A percentile compares a stretch with the other conserved stretches of the same genome.
Evolutionary conservation across 805 yeast genomes (phyloP).

Genomic region (Yarrowia sp.): DNA sequence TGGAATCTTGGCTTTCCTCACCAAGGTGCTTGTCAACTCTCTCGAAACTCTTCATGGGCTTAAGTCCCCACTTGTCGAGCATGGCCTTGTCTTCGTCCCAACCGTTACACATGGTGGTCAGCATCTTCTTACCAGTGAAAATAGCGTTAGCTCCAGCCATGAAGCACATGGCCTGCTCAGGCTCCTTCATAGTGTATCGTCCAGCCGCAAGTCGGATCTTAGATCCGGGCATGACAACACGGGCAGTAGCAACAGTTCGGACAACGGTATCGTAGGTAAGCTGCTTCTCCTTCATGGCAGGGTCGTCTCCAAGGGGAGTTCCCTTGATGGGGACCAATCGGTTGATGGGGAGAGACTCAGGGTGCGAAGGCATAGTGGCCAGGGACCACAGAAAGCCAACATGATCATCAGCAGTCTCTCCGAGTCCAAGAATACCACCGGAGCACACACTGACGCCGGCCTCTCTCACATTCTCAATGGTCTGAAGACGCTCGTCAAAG

Average conservation of each 20-base stretch:
- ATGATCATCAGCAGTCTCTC: constrained; percentile 76
- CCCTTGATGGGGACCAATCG: constrained; percentile 80
- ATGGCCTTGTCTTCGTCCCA: constrained; percentile 81
- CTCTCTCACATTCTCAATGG: constrained; percentile 67
- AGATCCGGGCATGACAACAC: constrained; percentile 73
- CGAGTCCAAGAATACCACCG: constrained; percentile 81
- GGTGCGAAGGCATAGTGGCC: constrained; percentile 72
- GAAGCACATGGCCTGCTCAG: constrained; percentile 76
- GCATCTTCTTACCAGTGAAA: constrained; percentile 81
- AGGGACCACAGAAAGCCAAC: constrained; percentile 70
- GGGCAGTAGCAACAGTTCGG: constrained; percentile 76
- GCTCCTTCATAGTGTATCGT: constrained; percentile 78
- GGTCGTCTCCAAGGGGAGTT: constrained; percentile 71
- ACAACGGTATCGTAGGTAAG: constrained; percentile 67
- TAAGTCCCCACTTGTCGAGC: constrained; percentile 70
- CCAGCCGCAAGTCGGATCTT: constrained; percentile 83
- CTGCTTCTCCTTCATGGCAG: constrained; percentile 37
- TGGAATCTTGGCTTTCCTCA: constrained; percentile 3
- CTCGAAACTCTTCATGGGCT: constrained; percentile 44
- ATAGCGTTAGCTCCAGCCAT: constrained; percentile 82
- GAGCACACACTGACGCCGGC: constrained; percentile 75
- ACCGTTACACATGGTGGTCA: constrained; percentile 82
- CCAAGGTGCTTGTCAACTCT: constrained; percentile 30
- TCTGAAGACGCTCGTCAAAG: constrained; percentile 73
- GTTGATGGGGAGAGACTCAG: constrained; percentile 83